Base-by-base conservation (phyloP, 2,329 filamentous ascomycete species). In the Phaeosphaeriaceae sp. region DNA sequence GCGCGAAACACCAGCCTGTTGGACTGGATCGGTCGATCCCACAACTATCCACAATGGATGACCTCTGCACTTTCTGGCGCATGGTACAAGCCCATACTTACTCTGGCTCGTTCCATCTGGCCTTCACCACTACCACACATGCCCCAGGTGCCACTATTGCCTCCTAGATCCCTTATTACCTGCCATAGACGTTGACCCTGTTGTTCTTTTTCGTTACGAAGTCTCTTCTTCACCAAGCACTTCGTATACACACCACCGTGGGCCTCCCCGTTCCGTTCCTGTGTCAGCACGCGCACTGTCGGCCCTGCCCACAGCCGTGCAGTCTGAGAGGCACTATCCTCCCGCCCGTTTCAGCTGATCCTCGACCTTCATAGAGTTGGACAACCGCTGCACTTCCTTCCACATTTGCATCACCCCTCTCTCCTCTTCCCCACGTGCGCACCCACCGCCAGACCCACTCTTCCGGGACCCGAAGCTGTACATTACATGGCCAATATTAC, bases 401-500 rank as follows among this genome's bases (percentile, higher is more conserved):
- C n/a, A n/a, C 7, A 26, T 11, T 26, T 26, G 4, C 23, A 26
- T 6, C 23, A 26, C 23, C 23, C 7, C 23, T 11, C 23, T 11
- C 23, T 26, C 23, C 23, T 26, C 23, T 7, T 26, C 7, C 4
- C 11, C 23, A 26, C 23, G 23, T 26, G 23, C 23, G 23, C 23
- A 26, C 23, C 6, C 23, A 11, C 23, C 11, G 3, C 23, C 32
- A 2, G 2, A 26, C 11, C 11, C 11, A 26, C 23, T 44, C 52
- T 55, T 36, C 44, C 36, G 21, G 42, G 32, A 48, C 20, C 45
- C 38, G 38, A 48, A 28, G 33, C 16, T 52, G 40, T 33, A 35
- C 41, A 46, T 57, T 62, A 62, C 39, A 64, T 66, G 64, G 60
- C 61, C 49, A 48, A 39, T 42, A 46, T 40, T 51, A 56, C 51